Evolutionary conservation across 73 alveolate species (phyloP), one percentile per base, ranked within the genome.

Genomic region (Loxodes magnus): DNA sequence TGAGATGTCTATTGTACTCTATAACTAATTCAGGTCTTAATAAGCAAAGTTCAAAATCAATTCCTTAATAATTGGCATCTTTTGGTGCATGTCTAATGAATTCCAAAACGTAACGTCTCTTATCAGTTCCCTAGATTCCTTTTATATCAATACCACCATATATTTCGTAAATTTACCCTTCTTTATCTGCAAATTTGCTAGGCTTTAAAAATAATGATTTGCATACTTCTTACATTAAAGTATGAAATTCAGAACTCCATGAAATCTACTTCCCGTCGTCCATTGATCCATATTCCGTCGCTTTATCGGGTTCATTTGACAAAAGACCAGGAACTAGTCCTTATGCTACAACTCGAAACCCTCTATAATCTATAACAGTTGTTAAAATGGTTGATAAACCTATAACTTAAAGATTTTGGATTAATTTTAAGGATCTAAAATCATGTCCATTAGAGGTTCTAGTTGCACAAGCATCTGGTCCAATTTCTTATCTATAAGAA

Each of bases 111-210:
- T 85, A 85, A 48, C 61, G 69, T 64, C 96, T 70, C 67, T 77
- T 83, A 37, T 85, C 96, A 31, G 90, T 72, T 17, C 96, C 96
- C 61, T 67, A 70, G 36, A 85, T 85, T 26, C 96, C 96, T 56
- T 85, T 85, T 14, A 82, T 78, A 43, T 85, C 96, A 23, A 77
- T 71, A 12, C 88, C 71, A 5, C 96, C 96, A 33, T 76, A 71
- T 25, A 81, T 56, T 51, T 72, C 69, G 25, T 60, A 75, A 22
- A 46, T 79, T 19, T 75, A 46, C 25, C 72, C 74, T 9, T 74
- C 57, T 21, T 74, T 72, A 36, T 85, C 92, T n/a, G 67, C 48
- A 29, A 70, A 60, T 15, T 37, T 48, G 52, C 60, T 52, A 14
- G 67, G 65, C 35, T 75, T 79, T 25, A 85, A 41, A 34, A 42